Base-by-base conservation (phyloP, 345 rosid species). In the Ailanthus altissimus region DNA sequence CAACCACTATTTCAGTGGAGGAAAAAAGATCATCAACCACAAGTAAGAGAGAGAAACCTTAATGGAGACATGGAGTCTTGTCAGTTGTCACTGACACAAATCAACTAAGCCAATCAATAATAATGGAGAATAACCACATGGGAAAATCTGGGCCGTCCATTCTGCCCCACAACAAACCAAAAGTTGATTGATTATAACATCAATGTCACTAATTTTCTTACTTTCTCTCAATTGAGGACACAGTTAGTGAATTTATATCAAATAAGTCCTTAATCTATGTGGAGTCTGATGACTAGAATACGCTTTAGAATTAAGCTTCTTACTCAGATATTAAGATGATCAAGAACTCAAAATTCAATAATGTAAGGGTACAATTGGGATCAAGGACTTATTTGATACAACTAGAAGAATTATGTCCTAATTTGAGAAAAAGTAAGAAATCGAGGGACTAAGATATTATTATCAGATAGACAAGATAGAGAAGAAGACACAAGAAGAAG, bases 141-240 rank as follows among this genome's bases (percentile, higher is more conserved):
- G 46, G 57, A 8, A 21, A 67, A 85, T 82, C 88, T 14, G 60
- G 80, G 56, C 86, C 89, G 86, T 85, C 72, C 83, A 73, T 75
- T 57, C 56, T 8, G 62, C 70, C 1, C 20, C 47, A 60, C 6
- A 6, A 15, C 1, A 14, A 74, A 8, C 2, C 20, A 0, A 36
- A 74, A 57, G 47, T 13, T 49, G 13, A 36, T 50, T 63, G 28
- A 6, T 13, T 9, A 28, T 36, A 32, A 32, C 38, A 32, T 32
- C 38, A 32, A 32, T 32, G 3, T 32, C 38, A 3, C 38, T 3
- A 32, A 1, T 32, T 32, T 1, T 32, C n/a, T n/a, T 45, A 45
- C 47, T 5, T 45, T 46, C 8, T 46, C 1, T 46, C 50, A 5
- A 46, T 1, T 8, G 8, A 8, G 9, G 50, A 46, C 10, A 46